Conservation (phyloP, 2,329 filamentous ascomycete species). For the Zymoseptoria crescenta region DNA sequence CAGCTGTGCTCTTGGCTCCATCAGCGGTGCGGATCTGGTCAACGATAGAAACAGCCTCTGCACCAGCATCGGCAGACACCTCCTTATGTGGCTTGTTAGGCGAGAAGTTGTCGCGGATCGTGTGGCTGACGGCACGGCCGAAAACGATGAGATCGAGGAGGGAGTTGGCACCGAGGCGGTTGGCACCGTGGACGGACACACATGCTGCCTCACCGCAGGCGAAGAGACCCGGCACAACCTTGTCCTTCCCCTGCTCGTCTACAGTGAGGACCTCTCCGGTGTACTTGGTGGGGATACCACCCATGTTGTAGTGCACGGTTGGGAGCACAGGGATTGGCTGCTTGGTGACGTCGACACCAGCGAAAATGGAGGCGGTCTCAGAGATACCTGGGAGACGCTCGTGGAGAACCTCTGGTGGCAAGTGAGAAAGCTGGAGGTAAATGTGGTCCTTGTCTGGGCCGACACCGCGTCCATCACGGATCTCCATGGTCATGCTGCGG, state of each 20-base stretch:
- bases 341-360: slow-evolving; percentile 93
- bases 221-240: slow-evolving; percentile 89
- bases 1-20: slow-evolving; percentile 78
- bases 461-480: slow-evolving; percentile 93
- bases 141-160: slow-evolving; percentile 96
- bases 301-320: slow-evolving; percentile 99
- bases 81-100: slow-evolving; percentile 75
- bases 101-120: slow-evolving; percentile 87
- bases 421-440: slow-evolving; percentile 92
- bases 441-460: slow-evolving; percentile 97
- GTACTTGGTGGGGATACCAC: slow-evolving; percentile 95
- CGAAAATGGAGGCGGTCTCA: slow-evolving; percentile 94
- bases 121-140: slow-evolving; percentile 93
- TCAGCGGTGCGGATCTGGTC: slow-evolving; percentile 78
- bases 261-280: slow-evolving; percentile 91
- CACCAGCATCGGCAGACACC: slow-evolving; percentile 75
- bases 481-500: slow-evolving; percentile 96
- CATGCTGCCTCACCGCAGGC: slow-evolving; percentile 96
- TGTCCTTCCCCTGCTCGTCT: slow-evolving; percentile 77
- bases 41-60: slow-evolving; percentile 75
- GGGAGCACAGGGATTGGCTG: slow-evolving; percentile 94
- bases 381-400: slow-evolving; percentile 98
- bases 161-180: slow-evolving; percentile 96
- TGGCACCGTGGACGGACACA: slow-evolving; percentile 96
- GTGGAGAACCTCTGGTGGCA: slow-evolving; percentile 84